A percentile compares a stretch with the other conserved stretches of the same genome.
Conservation (phyloP, 2,329 filamentous ascomycete species). For the Tolypocladium tundrense region DNA sequence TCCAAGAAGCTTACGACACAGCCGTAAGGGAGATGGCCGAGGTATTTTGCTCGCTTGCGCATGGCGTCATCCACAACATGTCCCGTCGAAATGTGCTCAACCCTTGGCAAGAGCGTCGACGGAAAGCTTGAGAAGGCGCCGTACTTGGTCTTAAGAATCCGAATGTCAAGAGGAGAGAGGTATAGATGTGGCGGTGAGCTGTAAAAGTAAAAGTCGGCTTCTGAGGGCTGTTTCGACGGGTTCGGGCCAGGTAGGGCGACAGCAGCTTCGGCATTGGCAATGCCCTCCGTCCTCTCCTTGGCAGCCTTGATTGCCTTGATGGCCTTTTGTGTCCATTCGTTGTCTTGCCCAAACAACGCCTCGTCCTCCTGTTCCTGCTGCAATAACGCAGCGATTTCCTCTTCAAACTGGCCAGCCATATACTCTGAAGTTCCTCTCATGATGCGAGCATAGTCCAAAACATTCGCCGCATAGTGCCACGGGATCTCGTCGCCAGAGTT, state of each 20-base stretch:
- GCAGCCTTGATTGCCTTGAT: slow-evolving; percentile 62
- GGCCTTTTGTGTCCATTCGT: slow-evolving; percentile 85
- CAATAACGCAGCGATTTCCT: slow-evolving; percentile 64
- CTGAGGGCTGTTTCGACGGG: slow-evolving; percentile 16
- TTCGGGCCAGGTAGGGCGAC: slow-evolving; percentile 9
- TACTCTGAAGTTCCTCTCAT: slow-evolving; percentile 92
- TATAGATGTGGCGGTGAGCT: slow-evolving; percentile 81
- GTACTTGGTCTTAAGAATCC: slow-evolving; percentile 83
- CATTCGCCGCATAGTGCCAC: slow-evolving; percentile 91
- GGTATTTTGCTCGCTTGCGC: slow-evolving; percentile 75
- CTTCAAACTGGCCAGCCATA: slow-evolving; percentile 69
- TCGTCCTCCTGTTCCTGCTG: slow-evolving; percentile 82
- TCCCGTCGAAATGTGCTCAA: slow-evolving; percentile 82
- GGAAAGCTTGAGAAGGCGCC: slow-evolving; percentile 75
- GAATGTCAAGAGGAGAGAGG: slow-evolving; percentile 80
- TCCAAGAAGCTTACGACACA: slow-evolving; percentile 86
- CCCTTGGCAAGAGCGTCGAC: slow-evolving; percentile 72
- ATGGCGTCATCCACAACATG: slow-evolving; percentile 80
- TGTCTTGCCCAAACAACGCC: slow-evolving; percentile 80
- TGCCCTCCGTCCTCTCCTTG: slow-evolving; percentile 58
- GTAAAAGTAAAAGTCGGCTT: slow-evolving; percentile 71
- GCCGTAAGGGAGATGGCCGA: slow-evolving; percentile 78
- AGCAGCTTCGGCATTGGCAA: slow-evolving; percentile 17
- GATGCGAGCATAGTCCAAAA: slow-evolving; percentile 86
- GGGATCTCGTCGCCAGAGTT: slow-evolving; percentile 68